phyloP scores from a whole-genome alignment of 345 rosid species.

The Cardamine resedifolia region DNA sequence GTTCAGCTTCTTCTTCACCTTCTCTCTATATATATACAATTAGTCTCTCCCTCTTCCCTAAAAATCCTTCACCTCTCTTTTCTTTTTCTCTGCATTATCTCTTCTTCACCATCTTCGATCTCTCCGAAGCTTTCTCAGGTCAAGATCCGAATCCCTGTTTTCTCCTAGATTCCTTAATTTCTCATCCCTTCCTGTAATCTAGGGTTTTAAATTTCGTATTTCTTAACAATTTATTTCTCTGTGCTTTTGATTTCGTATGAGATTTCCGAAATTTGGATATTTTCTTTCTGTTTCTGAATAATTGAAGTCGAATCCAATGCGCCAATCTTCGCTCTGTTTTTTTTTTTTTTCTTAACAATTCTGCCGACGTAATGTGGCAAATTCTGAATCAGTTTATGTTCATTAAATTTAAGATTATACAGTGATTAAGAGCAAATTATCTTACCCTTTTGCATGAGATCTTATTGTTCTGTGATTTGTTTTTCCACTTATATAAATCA shows the following conservation, averaged over 20 bases:
- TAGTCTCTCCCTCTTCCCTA: constrained; percentile 2
- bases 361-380: not conserved
- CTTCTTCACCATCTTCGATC: constrained; percentile 8
- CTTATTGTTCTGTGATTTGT: not conserved
- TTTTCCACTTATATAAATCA: not conserved
- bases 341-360: too few species aligned
- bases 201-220: not conserved
- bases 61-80: not conserved
- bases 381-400: not conserved
- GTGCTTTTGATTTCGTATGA: not conserved
- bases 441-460: constrained; percentile 17
- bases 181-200: not conserved
- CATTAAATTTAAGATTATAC: not conserved
- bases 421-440: not conserved
- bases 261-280: not conserved
- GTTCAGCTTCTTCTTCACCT: constrained; percentile 13
- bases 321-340: not conserved
- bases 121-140: constrained; percentile 20
- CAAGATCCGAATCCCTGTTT: not conserved
- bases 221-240: not conserved
- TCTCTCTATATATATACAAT: constrained; percentile 10
- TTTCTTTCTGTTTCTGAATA: not conserved
- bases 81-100: constrained; percentile 15
- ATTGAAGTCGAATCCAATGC: not conserved
- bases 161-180: not conserved